These are phyloP conservation scores for Coemansia sp. DNA, from an alignment of 192 early-diverging fungal genomes.

Conservation along the genomic window DNA sequence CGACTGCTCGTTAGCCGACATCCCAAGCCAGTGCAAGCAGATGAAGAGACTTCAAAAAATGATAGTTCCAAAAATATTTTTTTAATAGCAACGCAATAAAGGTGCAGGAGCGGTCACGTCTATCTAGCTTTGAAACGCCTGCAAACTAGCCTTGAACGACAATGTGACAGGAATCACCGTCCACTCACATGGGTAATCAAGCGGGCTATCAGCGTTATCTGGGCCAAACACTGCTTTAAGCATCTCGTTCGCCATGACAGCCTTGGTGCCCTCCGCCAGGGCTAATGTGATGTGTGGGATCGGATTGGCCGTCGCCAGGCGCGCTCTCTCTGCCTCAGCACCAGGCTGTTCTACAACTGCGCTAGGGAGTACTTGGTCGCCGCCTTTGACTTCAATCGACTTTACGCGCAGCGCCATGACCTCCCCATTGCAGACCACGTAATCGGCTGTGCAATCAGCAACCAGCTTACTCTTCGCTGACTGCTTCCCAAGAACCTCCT, in stretches of 20 bases:
- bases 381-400: constrained; percentile 11
- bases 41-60: not conserved
- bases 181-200: constrained; percentile 29
- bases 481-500: constrained; percentile 19
- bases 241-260: constrained; percentile 38
- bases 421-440: constrained; percentile 54
- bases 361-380: constrained; percentile 1
- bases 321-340: not conserved
- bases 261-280: constrained; percentile 23
- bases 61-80: not conserved
- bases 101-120: not conserved
- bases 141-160: constrained; percentile 28
- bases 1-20: not conserved
- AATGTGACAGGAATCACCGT: constrained; percentile 36
- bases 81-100: constrained; percentile 5
- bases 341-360: constrained; percentile 4
- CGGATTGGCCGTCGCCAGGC: constrained; percentile 17
- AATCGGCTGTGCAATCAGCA: constrained; percentile 44
- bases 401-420: constrained; percentile 44
- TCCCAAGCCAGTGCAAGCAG: too few species aligned
- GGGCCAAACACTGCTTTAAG: constrained; percentile 42
- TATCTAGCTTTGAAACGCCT: constrained; percentile 26
- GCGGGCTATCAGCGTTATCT: constrained; percentile 22
- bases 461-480: constrained; percentile 11
- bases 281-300: constrained; percentile 49